These are phyloP conservation scores for Lodderomyces metapsilosis DNA, from an alignment of 1,139 yeast species.

Conservation along the genomic window DNA sequence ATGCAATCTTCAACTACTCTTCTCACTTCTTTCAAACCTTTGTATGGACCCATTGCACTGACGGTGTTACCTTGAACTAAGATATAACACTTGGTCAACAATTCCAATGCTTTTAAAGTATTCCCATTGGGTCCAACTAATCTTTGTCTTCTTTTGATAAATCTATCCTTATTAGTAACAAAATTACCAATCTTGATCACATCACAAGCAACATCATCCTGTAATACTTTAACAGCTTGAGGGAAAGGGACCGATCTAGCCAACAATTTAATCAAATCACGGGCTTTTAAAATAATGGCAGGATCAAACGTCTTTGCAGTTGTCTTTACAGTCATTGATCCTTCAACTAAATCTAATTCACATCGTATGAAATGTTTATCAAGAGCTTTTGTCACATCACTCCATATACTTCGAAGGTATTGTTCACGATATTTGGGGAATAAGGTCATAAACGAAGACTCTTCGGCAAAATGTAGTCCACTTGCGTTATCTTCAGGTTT, in stretches of 20 bases:
- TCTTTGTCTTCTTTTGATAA: constrained; percentile 93
- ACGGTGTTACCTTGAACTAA: constrained; percentile 98
- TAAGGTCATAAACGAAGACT: constrained; percentile 88
- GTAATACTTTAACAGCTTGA: constrained; percentile 87
- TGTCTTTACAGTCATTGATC: constrained; percentile 95
- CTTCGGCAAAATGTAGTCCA: constrained; percentile 89
- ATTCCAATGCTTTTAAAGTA: constrained; percentile 91
- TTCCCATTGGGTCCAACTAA: constrained; percentile 97
- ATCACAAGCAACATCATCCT: constrained; percentile 94
- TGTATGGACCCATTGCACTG: constrained; percentile 94
- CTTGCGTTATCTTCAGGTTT: constrained; percentile 84
- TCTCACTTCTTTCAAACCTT: constrained; percentile 88
- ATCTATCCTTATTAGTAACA: constrained; percentile 88
- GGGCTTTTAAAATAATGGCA: constrained; percentile 86
- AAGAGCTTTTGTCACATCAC: constrained; percentile 81
- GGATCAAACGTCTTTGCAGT: constrained; percentile 96
- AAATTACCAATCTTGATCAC: constrained; percentile 91
- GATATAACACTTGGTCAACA: constrained; percentile 88
- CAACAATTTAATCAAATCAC: constrained; percentile 88
- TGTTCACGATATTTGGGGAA: constrained; percentile 96
- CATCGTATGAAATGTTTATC: constrained; percentile 75
- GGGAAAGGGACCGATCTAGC: constrained; percentile 98
- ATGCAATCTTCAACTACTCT: constrained; percentile 97
- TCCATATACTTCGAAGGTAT: constrained; percentile 88
- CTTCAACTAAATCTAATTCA: constrained; percentile 87